Conservation (phyloP, 164 flowering plant genomes). For the Dillenia suffruticosa region DNA sequence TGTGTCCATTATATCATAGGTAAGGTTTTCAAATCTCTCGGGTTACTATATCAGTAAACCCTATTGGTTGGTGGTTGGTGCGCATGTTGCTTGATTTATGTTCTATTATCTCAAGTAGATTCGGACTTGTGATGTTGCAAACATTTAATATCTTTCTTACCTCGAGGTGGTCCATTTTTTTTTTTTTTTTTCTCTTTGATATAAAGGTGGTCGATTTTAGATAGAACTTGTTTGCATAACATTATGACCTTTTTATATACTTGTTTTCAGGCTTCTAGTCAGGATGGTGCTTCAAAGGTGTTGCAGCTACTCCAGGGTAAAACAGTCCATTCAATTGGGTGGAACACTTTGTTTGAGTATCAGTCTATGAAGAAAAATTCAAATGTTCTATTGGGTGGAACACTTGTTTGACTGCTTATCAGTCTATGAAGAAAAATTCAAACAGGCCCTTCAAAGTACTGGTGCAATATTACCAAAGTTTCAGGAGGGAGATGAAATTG, state of each 20-base stretch:
- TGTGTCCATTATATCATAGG: too few relatives aligned
- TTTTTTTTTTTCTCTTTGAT: background rate
- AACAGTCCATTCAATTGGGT: conserved; percentile 81
- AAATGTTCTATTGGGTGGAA: conserved; percentile 14
- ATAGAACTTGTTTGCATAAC: too few relatives aligned
- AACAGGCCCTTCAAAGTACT: conserved; percentile 68
- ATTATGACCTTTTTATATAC: background rate
- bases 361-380: conserved; percentile 85
- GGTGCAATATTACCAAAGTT: conserved; percentile 84
- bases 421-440: conserved; percentile 85
- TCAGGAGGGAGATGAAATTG: conserved; percentile 90
- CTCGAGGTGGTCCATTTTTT: background rate
- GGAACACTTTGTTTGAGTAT: conserved; percentile 89
- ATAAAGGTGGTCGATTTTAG: background rate
- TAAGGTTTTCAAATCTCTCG: too few relatives aligned
- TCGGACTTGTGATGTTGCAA: too few relatives aligned
- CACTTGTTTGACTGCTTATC: conserved; percentile 21
- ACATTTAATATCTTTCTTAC: too few relatives aligned
- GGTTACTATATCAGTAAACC: too few relatives aligned
- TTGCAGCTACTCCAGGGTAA: conserved; percentile 88
- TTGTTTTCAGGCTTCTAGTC: conserved; percentile 68
- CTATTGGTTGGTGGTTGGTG: too few relatives aligned
- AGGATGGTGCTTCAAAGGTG: conserved; percentile 88
- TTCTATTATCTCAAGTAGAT: too few relatives aligned
- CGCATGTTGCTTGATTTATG: too few relatives aligned